Evolutionary conservation across 2,329 filamentous ascomycete genomes (phyloP).

Genomic region (Mollisiaceae sp.): DNA sequence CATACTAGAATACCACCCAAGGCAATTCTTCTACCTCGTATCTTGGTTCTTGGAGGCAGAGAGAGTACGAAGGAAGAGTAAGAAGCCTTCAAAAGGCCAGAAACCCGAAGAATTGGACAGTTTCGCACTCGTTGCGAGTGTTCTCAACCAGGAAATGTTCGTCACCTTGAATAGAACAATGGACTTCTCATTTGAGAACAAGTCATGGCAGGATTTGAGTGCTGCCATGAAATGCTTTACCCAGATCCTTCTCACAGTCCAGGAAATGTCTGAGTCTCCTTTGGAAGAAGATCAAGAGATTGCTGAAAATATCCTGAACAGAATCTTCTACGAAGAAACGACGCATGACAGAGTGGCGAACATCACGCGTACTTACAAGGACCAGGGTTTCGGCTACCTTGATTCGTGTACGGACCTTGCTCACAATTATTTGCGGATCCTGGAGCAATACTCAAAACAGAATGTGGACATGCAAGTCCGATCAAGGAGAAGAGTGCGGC

Average conservation of each 20-base stretch:
- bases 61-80: constrained; percentile 68
- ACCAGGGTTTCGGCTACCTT: constrained; percentile 91
- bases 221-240: constrained; percentile 94
- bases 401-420: constrained; percentile 90
- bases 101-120: constrained; percentile 66
- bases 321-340: constrained; percentile 97
- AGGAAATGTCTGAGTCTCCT: constrained; percentile 85
- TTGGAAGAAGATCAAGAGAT: constrained; percentile 97
- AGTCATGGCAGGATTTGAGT: constrained; percentile 85
- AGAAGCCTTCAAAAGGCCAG: constrained; percentile 53
- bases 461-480: constrained; percentile 94
- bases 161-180: constrained; percentile 85
- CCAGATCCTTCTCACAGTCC: constrained; percentile 88
- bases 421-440: constrained; percentile 88
- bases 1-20: constrained; percentile 74
- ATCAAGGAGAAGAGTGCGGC: constrained; percentile 74
- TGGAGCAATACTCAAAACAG: constrained; percentile 93
- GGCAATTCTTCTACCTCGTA: constrained; percentile 91
- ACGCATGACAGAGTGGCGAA: constrained; percentile 87
- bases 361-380: constrained; percentile 85
- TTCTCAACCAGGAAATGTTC: constrained; percentile 94
- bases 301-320: constrained; percentile 93
- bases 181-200: constrained; percentile 78
- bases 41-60: constrained; percentile 94
- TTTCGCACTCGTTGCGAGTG: constrained; percentile 85